Evolutionary conservation across 2,329 filamentous ascomycete genomes (phyloP), one percentile per base, ranked within the genome.

Genomic region (Xenoacremonium recifei): DNA sequence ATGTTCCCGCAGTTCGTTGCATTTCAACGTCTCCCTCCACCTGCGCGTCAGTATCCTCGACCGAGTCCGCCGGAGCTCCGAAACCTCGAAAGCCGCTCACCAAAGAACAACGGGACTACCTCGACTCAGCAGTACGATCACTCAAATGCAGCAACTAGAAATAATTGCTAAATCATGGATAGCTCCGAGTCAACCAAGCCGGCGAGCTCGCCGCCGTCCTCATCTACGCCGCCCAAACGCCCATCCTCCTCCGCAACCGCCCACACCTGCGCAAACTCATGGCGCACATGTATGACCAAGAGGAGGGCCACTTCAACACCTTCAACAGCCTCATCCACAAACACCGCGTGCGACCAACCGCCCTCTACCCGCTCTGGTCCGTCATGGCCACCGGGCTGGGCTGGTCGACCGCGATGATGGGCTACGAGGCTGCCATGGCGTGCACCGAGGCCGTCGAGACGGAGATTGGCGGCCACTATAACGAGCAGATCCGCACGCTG

Each of bases 391-490:
- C 86, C 1, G 80, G 85, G 0, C 69, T 99, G 6, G 93, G 93
- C 15, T 96, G 93, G 90, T 78, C 80, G 4, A 99, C 93, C 0
- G 93, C 87, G 1, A 69, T 93, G 31, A 77, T 99, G 76, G 91
- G 93, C 1, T 80, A 89, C 36, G 90, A 97, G 68, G 91, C 92
- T 2, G 92, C 93, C 25, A 99, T 99, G 93, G 93, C 93, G 11
- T 99, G 93, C 64, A 97, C 93, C 1, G 93, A 99, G 68, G 93
- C 93, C 1, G 92, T 99, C 2, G 93, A 99, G 75, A 99, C 92
- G 6, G 93, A 97, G 72, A 99, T 99, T 49, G 93, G 93, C 3
- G 82, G 82, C 20, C 93, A 99, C 69, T 99, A 99, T 65, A 97
- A 97, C 63, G 82, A 83, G 50, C 93, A 99, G 70, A 89, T 99